These are phyloP conservation scores for Phlebiopsis flavidoalba DNA, from an alignment of 768 basidiomycete species.

Conservation along the genomic window DNA sequence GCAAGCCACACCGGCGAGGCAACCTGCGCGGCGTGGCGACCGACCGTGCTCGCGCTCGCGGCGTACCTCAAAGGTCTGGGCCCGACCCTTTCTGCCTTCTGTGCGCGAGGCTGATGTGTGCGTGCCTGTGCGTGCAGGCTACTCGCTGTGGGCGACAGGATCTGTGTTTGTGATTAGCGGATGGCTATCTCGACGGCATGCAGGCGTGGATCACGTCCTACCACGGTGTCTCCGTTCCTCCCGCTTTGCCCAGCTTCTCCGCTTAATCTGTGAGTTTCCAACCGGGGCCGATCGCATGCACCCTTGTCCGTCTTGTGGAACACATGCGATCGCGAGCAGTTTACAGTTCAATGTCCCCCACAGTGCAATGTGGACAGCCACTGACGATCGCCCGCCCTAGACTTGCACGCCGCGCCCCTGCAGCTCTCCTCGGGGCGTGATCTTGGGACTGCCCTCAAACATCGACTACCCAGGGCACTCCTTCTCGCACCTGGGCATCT, in stretches of 20 bases:
- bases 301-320: too few relatives aligned
- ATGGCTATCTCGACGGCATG: constrained; percentile 86
- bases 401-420: constrained; percentile 60
- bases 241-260: too few relatives aligned
- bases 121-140: constrained; percentile 45
- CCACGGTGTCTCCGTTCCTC: constrained; percentile 65
- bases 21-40: constrained; percentile 87
- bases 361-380: not conserved
- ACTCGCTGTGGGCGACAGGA: constrained; percentile 96
- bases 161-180: constrained; percentile 85
- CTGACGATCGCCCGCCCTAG: constrained; percentile 31
- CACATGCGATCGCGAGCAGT: not conserved
- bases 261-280: constrained; percentile 48
- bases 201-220: constrained; percentile 89
- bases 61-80: constrained; percentile 72
- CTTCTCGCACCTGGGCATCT: constrained; percentile 93
- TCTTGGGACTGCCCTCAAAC: constrained; percentile 94
- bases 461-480: constrained; percentile 97
- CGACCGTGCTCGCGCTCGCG: constrained; percentile 83
- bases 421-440: constrained; percentile 72
- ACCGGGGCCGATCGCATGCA: too few relatives aligned
- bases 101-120: not conserved
- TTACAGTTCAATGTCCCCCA: not conserved
- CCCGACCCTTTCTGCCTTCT: not conserved
- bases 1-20: constrained; percentile 57